These are phyloP conservation scores for Zymoseptoria passerinii DNA, from an alignment of 2,329 filamentous ascomycete species.

Conservation along the genomic window DNA sequence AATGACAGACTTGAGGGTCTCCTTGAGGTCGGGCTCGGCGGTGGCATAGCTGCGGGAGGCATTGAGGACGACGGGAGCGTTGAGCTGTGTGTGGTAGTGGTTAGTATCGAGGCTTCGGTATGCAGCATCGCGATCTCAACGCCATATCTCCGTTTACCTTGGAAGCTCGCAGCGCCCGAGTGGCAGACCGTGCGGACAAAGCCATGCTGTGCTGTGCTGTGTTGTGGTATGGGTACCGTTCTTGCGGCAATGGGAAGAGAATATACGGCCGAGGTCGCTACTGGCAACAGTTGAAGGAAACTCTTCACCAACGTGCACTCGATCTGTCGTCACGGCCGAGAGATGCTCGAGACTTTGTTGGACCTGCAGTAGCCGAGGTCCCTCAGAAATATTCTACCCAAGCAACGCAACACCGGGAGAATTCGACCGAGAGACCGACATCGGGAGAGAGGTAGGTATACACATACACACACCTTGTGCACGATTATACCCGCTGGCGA, in stretches of 20 bases:
- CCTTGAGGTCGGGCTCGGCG: slow-evolving; percentile 81
- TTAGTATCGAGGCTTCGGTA: background rate
- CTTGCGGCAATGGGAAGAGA: background rate
- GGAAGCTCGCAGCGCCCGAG: slow-evolving; percentile 55
- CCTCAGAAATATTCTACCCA: background rate
- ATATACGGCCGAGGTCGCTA: background rate
- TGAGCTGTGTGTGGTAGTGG: background rate
- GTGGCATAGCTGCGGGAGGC: slow-evolving; percentile 55
- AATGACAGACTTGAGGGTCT: slow-evolving; percentile 72
- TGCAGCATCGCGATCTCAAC: background rate
- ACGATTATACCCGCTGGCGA: background rate
- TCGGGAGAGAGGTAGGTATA: background rate
- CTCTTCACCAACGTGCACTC: background rate
- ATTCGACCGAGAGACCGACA: background rate
- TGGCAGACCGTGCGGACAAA: slow-evolving; percentile 53
- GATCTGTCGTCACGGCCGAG: background rate
- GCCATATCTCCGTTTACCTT: slow-evolving; percentile 43
- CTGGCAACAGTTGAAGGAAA: background rate
- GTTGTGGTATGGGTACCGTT: background rate
- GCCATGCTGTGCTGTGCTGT: slow-evolving; percentile 47
- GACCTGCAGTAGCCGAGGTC: slow-evolving; percentile 6
- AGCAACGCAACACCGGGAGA: background rate
- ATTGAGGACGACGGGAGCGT: slow-evolving; percentile 15
- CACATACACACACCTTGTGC: slow-evolving; percentile 1
- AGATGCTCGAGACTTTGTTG: background rate